Evolutionary conservation across 2,329 filamentous ascomycete species (phyloP).

Genomic region (Colletotrichum viniferum): DNA sequence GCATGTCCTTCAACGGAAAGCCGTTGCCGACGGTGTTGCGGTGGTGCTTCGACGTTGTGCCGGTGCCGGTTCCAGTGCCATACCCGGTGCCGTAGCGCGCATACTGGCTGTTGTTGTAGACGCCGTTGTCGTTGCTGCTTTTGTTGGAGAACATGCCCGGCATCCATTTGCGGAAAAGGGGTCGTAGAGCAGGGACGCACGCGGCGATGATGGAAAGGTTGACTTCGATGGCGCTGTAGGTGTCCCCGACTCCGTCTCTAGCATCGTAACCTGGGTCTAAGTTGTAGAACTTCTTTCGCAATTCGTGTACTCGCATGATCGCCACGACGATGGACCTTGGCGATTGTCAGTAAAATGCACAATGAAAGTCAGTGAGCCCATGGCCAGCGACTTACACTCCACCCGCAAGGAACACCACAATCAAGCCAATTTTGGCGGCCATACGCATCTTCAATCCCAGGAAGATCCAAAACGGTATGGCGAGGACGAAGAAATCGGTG

Average conservation of each 20-base stretch:
- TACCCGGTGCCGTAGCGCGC: constrained; percentile 30
- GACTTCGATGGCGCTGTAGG: constrained; percentile 34
- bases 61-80: constrained; percentile 19
- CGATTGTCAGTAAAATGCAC: constrained; percentile 20
- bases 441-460: constrained; percentile 40
- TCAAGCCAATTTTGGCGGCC: constrained; percentile 40
- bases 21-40: neutral
- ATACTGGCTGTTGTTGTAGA: constrained; percentile 19
- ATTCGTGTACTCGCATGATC: neutral
- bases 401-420: constrained; percentile 44
- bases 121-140: neutral
- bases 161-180: constrained; percentile 32
- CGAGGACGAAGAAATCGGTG: constrained; percentile 12
- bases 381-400: constrained; percentile 34
- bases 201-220: constrained; percentile 42
- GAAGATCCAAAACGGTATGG: constrained; percentile 45
- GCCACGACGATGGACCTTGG: neutral
- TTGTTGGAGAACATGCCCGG: constrained; percentile 1
- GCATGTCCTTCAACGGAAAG: constrained; percentile 26
- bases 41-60: constrained; percentile 26
- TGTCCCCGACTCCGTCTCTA: constrained; percentile 26
- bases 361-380: neutral
- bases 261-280: neutral
- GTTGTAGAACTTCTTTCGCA: neutral
- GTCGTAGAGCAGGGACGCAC: constrained; percentile 37